phyloP scores from a whole-genome alignment of 2,329 filamentous ascomycete species.

The Colletotrichum karsti region DNA sequence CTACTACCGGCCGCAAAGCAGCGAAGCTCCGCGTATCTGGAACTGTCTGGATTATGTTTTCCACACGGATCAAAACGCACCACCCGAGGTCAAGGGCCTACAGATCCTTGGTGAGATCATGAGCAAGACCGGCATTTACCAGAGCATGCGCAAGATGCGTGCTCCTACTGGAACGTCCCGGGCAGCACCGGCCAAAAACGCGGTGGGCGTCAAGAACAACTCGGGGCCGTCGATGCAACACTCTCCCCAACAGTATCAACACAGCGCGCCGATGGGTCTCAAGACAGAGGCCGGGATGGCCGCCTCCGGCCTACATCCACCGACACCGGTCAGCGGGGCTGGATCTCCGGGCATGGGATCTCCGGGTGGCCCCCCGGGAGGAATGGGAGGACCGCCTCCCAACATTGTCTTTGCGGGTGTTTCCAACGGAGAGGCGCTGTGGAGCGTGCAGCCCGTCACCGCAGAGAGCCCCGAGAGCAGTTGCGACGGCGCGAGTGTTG shows the following conservation, averaged over 20 bases:
- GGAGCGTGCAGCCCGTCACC: constrained; percentile 49
- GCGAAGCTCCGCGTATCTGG: constrained; percentile 74
- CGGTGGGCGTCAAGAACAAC: constrained; percentile 37
- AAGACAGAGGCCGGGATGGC: constrained; percentile 26
- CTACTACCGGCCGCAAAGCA: constrained; percentile 64
- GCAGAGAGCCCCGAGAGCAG: constrained; percentile 51
- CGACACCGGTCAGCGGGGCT: constrained; percentile 12
- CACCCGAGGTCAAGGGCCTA: constrained; percentile 65
- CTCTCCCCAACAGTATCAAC: constrained; percentile 25
- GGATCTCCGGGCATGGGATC: constrained; percentile 16
- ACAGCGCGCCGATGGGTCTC: constrained; percentile 20
- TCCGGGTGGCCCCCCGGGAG: constrained; percentile 16
- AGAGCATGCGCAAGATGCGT: constrained; percentile 64
- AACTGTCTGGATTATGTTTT: constrained; percentile 77
- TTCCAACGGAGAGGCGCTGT: constrained; percentile 56
- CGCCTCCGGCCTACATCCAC: neutral
- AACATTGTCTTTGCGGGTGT: constrained; percentile 55
- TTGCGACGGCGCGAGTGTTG: constrained; percentile 48
- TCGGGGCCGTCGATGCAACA: constrained; percentile 28
- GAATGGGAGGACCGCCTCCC: constrained; percentile 28
- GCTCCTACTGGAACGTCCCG: constrained; percentile 56
- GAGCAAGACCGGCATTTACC: constrained; percentile 67
- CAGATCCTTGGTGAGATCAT: constrained; percentile 70
- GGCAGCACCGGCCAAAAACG: constrained; percentile 45
- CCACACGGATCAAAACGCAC: constrained; percentile 60